Evolutionary conservation across 164 flowering plant genomes (phyloP).

Genomic region (Macadamia integrifolia): DNA sequence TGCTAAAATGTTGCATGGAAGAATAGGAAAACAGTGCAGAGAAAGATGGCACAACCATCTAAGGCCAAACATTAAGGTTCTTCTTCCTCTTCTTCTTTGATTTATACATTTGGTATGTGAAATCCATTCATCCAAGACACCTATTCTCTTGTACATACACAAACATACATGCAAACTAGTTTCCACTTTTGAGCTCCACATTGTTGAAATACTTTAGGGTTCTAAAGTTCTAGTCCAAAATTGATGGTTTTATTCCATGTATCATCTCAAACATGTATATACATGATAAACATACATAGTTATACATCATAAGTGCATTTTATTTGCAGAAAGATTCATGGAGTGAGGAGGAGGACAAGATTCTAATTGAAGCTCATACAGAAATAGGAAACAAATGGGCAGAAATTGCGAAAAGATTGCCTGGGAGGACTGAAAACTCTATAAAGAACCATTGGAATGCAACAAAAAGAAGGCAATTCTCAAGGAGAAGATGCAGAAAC

Average conservation of each 20-base stretch:
- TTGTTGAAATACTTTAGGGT: too few relatives aligned
- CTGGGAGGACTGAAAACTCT: constrained; percentile 57
- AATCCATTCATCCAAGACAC: neutral
- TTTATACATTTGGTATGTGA: neutral
- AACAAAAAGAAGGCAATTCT: constrained; percentile 41
- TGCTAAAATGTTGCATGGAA: constrained; percentile 32
- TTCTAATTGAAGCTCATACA: constrained; percentile 38
- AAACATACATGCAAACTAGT: neutral
- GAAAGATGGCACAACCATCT: constrained; percentile 53
- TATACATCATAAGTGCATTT: neutral
- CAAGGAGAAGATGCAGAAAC: constrained; percentile 21
- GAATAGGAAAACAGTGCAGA: constrained; percentile 45
- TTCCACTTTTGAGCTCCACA: neutral
- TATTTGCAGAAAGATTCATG: constrained; percentile 44
- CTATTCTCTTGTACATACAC: neutral
- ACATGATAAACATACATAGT: neutral
- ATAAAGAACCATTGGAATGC: constrained; percentile 73
- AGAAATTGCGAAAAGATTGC: constrained; percentile 44
- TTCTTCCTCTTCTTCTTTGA: neutral
- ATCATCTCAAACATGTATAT: neutral
- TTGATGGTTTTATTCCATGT: neutral
- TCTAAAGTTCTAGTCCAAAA: neutral
- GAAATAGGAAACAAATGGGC: constrained; percentile 59
- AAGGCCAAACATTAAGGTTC: constrained; percentile 42
- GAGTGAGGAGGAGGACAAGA: constrained; percentile 50